A percentile compares a stretch with the other conserved stretches of the same genome.
Evolutionary conservation across 805 yeast species (phyloP).

Genomic region (Isabelozyma gotoi): DNA sequence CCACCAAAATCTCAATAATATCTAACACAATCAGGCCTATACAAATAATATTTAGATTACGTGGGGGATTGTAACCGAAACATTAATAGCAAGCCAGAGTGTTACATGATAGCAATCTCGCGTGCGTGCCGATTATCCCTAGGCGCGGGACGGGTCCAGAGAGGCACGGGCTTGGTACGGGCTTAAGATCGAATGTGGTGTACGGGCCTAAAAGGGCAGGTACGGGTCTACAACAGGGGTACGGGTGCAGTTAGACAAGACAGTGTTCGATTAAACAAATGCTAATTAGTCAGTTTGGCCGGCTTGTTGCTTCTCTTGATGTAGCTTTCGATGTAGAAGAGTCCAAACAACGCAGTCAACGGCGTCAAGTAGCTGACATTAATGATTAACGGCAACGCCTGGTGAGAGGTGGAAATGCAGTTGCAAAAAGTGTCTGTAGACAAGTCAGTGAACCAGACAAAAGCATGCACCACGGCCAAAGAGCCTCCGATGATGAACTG

Average conservation of each 20-base stretch:
- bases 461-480: constrained; percentile 62
- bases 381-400: constrained; percentile 60
- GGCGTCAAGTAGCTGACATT: constrained; percentile 69
- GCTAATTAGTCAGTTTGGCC: not conserved
- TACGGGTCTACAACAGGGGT: too few relatives aligned
- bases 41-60: too few relatives aligned
- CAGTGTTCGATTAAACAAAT: not conserved
- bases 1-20: too few relatives aligned
- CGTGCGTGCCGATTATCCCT: not conserved
- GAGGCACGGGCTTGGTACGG: too few relatives aligned
- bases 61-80: not conserved
- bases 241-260: too few relatives aligned
- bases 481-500: constrained; percentile 72
- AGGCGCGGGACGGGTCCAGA: too few relatives aligned
- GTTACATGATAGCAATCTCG: not conserved
- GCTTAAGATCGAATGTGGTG: too few relatives aligned
- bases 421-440: constrained; percentile 36
- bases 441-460: constrained; percentile 57
- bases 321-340: constrained; percentile 63
- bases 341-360: constrained; percentile 62
- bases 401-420: constrained; percentile 59
- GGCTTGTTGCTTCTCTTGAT: constrained; percentile 19
- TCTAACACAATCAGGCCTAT: not conserved
- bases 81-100: not conserved
- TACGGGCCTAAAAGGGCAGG: too few relatives aligned